Base-by-base conservation (phyloP, 495 filamentous ascomycete species). In the Daldinia concentrica region DNA sequence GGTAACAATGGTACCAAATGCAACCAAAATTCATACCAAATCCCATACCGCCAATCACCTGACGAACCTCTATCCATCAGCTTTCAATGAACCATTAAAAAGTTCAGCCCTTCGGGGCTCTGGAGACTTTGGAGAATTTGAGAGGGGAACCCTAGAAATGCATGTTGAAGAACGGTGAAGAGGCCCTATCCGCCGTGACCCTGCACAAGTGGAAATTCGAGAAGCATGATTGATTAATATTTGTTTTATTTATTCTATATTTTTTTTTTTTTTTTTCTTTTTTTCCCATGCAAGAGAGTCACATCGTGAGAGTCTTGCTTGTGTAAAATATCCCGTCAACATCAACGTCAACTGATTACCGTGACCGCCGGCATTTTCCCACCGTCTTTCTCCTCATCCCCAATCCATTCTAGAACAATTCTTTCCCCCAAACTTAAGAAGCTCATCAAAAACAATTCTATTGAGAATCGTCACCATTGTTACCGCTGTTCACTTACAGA, bases 91-190 rank as follows among this genome's bases (percentile, higher is more conserved):
- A 41, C 50, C 50, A 68, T 62, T 22, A 58, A 63, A 58, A 17
- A 24, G 30, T 69, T 69, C 70, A 73, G 70, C 70, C 65, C 70
- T 73, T 65, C 57, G 54, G 65, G 30, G 58, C 68, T 66, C 62
- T 58, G 55, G 58, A 57, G 54, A 62, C 22, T 45, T 67, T 69
- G 69, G 63, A 50, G 55, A 69, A 62, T 64, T 66, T 66, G 4
- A 58, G 51, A 52, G 41, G 41, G 63, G 32, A 57, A 19, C 30
- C 30, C 9, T 36, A 36, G 14, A n/a, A n/a, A 34, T 34, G 29
- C 30, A 57, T 36, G 43, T 12, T 26, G 45, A 48, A 59, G 51
- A 60, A 68, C 64, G 55, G 60, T 64, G 58, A 61, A 64, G 30
- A 64, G 64, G 59, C 64, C 69, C 69, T 67, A 56, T 22, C 29